Evolutionary conservation across 306 rosid species (phyloP).

Genomic region (Cercis canadensis): DNA sequence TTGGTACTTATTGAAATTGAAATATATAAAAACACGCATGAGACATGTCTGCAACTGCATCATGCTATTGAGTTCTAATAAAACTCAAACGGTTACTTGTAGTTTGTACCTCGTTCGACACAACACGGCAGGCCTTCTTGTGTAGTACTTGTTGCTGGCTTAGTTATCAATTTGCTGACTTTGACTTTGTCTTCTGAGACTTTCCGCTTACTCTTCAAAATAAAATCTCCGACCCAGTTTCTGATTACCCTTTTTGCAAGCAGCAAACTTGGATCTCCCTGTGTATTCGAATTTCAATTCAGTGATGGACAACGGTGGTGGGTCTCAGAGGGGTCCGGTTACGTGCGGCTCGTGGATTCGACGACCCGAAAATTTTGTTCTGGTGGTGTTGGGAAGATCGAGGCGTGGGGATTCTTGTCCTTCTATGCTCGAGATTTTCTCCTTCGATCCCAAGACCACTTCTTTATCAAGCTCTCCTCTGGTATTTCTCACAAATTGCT

Average conservation of each 20-base stretch:
- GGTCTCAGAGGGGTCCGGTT: constrained; percentile 72
- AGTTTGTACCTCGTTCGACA: too few species aligned
- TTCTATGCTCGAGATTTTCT: constrained; percentile 72
- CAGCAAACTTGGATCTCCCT: constrained; percentile 22
- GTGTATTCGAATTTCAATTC: constrained; percentile 2
- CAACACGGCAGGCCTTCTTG: too few species aligned
- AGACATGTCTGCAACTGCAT: too few species aligned
- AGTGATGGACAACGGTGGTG: constrained; percentile 59
- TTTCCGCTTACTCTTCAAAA: too few species aligned
- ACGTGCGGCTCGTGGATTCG: constrained; percentile 93
- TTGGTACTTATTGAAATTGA: too few species aligned
- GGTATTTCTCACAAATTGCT: constrained; percentile 48
- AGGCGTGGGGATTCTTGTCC: constrained; percentile 58
- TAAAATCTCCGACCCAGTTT: constrained; percentile 8
- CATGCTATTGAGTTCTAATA: too few species aligned
- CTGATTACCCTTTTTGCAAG: constrained; percentile 26
- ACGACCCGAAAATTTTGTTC: constrained; percentile 72
- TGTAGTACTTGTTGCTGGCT: too few species aligned
- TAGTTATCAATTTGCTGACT: not conserved
- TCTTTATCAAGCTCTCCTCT: constrained; percentile 72
- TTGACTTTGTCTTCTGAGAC: not conserved
- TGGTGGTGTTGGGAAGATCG: constrained; percentile 70
- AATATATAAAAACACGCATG: too few species aligned
- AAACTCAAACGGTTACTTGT: too few species aligned
- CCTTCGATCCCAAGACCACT: constrained; percentile 71